Conservation (phyloP, 257 asterid genomes). For the Penstemon barbatus region DNA sequence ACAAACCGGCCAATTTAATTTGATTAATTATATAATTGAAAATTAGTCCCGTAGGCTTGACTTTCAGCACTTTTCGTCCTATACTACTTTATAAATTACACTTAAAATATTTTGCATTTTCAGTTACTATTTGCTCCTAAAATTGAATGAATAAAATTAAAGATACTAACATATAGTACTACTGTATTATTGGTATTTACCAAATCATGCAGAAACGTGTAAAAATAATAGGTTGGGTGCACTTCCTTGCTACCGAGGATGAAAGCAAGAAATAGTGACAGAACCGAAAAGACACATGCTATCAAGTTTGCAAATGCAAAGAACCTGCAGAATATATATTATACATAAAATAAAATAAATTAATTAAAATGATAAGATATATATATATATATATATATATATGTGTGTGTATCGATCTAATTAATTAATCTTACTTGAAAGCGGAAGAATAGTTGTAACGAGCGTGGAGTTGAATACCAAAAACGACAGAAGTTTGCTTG, state of each 20-base stretch:
- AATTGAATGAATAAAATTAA: too few species aligned
- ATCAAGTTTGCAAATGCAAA: conserved; percentile 46
- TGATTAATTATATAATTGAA: too few species aligned
- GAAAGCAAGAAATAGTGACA: conserved; percentile 34
- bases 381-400: too few species aligned
- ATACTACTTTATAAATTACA: too few species aligned
- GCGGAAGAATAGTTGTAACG: conserved; percentile 61
- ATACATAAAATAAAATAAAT: neutral
- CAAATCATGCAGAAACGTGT: conserved; percentile 68
- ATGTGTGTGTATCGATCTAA: too few species aligned
- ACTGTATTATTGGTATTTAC: conserved; percentile 9
- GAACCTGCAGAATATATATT: conserved; percentile 42
- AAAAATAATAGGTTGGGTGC: conserved; percentile 37
- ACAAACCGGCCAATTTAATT: too few species aligned
- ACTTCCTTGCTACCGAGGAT: conserved; percentile 28
- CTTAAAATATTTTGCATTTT: too few species aligned
- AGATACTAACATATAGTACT: too few species aligned
- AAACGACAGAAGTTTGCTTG: conserved; percentile 44
- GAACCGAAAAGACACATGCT: conserved; percentile 39
- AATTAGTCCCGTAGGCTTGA: too few species aligned
- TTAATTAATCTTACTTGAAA: conserved; percentile 47
- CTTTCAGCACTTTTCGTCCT: too few species aligned
- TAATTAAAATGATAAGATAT: too few species aligned
- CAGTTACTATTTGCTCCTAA: too few species aligned
- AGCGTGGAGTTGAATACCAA: conserved; percentile 48